phyloP scores from a whole-genome alignment of 2,329 filamentous ascomycete genomes.

The Proliferodiscus dingleyae region DNA sequence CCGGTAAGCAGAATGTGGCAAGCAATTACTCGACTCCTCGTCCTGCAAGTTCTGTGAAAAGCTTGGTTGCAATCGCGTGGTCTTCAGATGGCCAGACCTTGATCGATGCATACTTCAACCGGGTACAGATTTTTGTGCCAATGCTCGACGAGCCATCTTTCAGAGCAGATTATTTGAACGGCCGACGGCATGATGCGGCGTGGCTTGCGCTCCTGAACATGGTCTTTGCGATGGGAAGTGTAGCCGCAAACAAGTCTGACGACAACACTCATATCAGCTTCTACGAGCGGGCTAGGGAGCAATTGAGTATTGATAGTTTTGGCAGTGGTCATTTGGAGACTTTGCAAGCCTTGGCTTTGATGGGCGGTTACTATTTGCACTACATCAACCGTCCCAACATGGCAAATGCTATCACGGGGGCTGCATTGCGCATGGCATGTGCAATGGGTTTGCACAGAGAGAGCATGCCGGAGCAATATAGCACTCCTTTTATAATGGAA shows the following conservation, averaged over 20 bases:
- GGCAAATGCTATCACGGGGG: slow-evolving; percentile 68
- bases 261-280: slow-evolving; percentile 66
- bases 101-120: slow-evolving; percentile 71
- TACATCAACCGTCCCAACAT: slow-evolving; percentile 75
- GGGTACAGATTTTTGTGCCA: slow-evolving; percentile 66
- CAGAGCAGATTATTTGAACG: slow-evolving; percentile 58
- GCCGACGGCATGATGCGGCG: slow-evolving; percentile 58
- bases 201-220: slow-evolving; percentile 73
- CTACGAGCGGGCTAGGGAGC: slow-evolving; percentile 62
- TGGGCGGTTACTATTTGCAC: slow-evolving; percentile 73
- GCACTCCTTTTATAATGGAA: slow-evolving; percentile 44
- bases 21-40: slow-evolving; percentile 27
- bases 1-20: slow-evolving; percentile 12
- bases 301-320: slow-evolving; percentile 62
- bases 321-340: slow-evolving; percentile 69
- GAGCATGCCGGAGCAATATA: slow-evolving; percentile 33
- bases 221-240: slow-evolving; percentile 70
- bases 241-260: slow-evolving; percentile 55
- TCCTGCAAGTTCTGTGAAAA: slow-evolving; percentile 33
- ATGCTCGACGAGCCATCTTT: slow-evolving; percentile 70
- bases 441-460: slow-evolving; percentile 69
- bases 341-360: slow-evolving; percentile 64
- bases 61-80: slow-evolving; percentile 43
- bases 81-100: slow-evolving; percentile 63
- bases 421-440: slow-evolving; percentile 68